A percentile compares a stretch with the other conserved stretches of the same genome.
Evolutionary conservation across 139 green algal species (phyloP).

Genomic region (Asterochloris erici): DNA sequence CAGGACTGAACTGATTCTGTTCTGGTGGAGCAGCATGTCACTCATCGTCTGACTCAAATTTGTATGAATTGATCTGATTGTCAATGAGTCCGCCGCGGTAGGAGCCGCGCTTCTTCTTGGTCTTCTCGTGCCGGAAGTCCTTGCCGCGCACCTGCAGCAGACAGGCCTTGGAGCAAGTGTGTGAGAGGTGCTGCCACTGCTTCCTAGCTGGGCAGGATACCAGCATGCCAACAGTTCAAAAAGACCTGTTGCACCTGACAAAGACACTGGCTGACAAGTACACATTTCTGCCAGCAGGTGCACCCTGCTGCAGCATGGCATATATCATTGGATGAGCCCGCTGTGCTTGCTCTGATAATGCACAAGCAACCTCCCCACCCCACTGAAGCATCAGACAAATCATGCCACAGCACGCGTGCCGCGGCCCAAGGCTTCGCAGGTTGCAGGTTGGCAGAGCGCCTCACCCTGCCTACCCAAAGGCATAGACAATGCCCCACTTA

Average conservation of each 20-base stretch:
- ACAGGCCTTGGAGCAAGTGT: not conserved
- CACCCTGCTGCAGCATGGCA: not conserved
- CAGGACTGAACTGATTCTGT: too few relatives aligned
- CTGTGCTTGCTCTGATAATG: too few relatives aligned
- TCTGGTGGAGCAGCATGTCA: slow-evolving; percentile 2
- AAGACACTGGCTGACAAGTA: not conserved
- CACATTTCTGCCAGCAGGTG: not conserved
- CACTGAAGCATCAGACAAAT: too few relatives aligned
- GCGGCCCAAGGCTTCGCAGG: too few relatives aligned
- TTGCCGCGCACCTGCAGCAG: slow-evolving; percentile 58
- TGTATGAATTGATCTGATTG: slow-evolving; percentile 73
- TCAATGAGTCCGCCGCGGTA: slow-evolving; percentile 93
- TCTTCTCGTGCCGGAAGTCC: slow-evolving; percentile 99
- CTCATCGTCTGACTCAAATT: slow-evolving; percentile 88
- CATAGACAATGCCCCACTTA: too few relatives aligned
- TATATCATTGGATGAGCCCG: too few relatives aligned
- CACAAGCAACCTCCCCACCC: too few relatives aligned
- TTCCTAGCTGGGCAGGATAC: not conserved
- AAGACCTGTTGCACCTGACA: not conserved
- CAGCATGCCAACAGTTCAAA: not conserved
- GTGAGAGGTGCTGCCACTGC: not conserved
- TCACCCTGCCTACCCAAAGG: too few relatives aligned
- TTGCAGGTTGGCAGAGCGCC: too few relatives aligned
- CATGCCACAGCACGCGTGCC: too few relatives aligned
- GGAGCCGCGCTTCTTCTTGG: slow-evolving; percentile 97